Evolutionary conservation across 2,329 filamentous ascomycete genomes (phyloP), one percentile per base, ranked within the genome.

Genomic region (Trichoderma hamatum): DNA sequence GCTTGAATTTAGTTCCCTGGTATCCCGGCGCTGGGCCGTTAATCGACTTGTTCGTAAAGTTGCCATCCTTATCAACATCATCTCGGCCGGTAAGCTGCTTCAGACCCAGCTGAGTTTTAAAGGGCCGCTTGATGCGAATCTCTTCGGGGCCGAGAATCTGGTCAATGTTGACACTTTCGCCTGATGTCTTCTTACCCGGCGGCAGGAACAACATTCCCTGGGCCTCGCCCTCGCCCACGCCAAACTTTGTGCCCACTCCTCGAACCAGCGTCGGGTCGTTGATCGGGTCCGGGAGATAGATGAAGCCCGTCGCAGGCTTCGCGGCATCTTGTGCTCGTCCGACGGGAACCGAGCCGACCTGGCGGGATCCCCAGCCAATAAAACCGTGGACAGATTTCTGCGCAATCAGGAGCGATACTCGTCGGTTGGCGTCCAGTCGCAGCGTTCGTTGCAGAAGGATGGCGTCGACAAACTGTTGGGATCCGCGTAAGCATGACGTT

Each of bases 301-400:
- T 90, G 61, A 86, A 90, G 70, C 96, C 96, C 64, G 85, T 82
- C 5, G 88, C 93, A 14, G 92, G 86, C 78, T 92, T 97, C 73
- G 96, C 92, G 76, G 89, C 88, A 78, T 99, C 96, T 82, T 97
- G 90, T 30, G 96, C 94, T 75, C 96, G 88, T 67, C 94, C 93
- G 64, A 99, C 96, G n/a, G 95, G 93, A 26, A 99, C 92, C 7
- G 93, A 92, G 46, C 96, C 95, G 62, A 94, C 92, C 78, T 93
- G 88, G 64, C 92, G 88, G 30, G 96, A 94, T 72, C 93, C 87
- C 83, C 91, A 91, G 52, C 96, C 96, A 75, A 99, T 94, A 77
- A 98, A 97, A 78, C 95, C 90, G 75, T 93, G 89, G 82, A 98
- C 96, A 2, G 94, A 97, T 79, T 97, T 98, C 75, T 96, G 94